Percentiles rank a stretch among this genome's conserved stretches.
Conservation (phyloP, 2,329 filamentous ascomycete species). For the Coleophoma crateriformis region DNA sequence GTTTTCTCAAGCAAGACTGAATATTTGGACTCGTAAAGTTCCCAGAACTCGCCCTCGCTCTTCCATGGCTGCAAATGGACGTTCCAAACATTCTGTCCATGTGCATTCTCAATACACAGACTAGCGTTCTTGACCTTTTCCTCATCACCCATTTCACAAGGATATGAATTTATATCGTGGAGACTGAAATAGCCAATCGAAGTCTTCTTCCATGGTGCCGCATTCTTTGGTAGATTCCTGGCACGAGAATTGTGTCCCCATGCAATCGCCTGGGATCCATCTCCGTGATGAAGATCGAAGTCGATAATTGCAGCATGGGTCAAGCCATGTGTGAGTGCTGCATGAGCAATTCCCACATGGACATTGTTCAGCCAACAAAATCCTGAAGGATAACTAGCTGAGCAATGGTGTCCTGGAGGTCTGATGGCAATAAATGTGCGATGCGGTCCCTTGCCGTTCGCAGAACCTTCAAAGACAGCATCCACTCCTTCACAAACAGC, state of each 20-base stretch:
- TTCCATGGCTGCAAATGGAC: constrained; percentile 89
- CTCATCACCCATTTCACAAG: constrained; percentile 88
- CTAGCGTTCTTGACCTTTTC: constrained; percentile 93
- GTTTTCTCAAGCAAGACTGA: constrained; percentile 73
- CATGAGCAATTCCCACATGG: constrained; percentile 92
- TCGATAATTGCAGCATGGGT: constrained; percentile 94
- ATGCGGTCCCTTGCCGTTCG: constrained; percentile 47
- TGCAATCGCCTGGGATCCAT: constrained; percentile 91
- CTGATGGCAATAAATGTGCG: constrained; percentile 89
- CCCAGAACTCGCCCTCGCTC: constrained; percentile 80
- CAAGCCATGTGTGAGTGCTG: constrained; percentile 73
- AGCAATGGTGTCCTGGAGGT: constrained; percentile 94
- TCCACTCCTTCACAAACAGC: constrained; percentile 93
- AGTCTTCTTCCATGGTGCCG: constrained; percentile 71
- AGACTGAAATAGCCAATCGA: constrained; percentile 94
- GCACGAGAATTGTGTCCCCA: constrained; percentile 84
- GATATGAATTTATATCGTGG: constrained; percentile 98
- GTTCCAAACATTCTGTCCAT: constrained; percentile 94
- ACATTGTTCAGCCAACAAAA: constrained; percentile 99
- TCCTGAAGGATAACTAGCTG: constrained; percentile 79
- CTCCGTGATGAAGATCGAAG: constrained; percentile 87
- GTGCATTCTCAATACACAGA: constrained; percentile 88
- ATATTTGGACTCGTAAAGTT: constrained; percentile 78
- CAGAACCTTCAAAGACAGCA: constrained; percentile 59
- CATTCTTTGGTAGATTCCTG: constrained; percentile 59